Evolutionary conservation across 2,329 filamentous ascomycete genomes (phyloP), one percentile per base, ranked within the genome.

Genomic region (Fusarium illudens): DNA sequence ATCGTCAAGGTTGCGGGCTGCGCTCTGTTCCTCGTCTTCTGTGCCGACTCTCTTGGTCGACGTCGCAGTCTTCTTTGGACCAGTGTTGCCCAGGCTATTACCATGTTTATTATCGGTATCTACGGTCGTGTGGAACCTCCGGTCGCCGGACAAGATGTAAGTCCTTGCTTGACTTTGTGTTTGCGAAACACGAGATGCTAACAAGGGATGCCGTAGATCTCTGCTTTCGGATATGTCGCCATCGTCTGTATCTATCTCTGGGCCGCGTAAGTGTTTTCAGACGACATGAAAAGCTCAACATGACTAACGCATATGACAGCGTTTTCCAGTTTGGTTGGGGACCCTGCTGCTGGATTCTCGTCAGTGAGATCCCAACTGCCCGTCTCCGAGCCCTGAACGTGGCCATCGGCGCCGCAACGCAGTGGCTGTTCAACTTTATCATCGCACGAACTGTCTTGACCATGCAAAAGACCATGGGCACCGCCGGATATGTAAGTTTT

Each of bases 391-490:
- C 87, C 17, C 79, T 90, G 68, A 92, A 92, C 72, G 90, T 92
- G 7, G 85, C 89, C 2, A 82, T 92, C 48, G 90, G 85, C 0
- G 89, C 90, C 1, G 88, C 87, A 2, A 91, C 88, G 0, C 89
- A 92, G 72, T 92, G 90, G 90, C 77, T 92, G 5, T 92, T 92
- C 77, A 93, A 93, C 75, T 91, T 92, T 64, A 86, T 92, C 10
- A 88, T 92, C 59, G 90, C 90, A 4, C 52, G 57, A 79, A 77
- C 88, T 32, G 89, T 90, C 4, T 87, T 90, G 2, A 88, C 86
- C 48, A 92, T 92, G 90, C 82, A 92, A 72, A 82, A 82, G 79
- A 85, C 79, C 13, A 82, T 84, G 72, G 81, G 81, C 19, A 66
- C 75, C 22, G 75, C 75, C 22, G 80, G 81, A 6, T 83, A 81